Percentiles rank a stretch among this genome's conserved stretches.
phyloP scores from a whole-genome alignment of 768 basidiomycete genomes.

The Suillus alpinus region DNA sequence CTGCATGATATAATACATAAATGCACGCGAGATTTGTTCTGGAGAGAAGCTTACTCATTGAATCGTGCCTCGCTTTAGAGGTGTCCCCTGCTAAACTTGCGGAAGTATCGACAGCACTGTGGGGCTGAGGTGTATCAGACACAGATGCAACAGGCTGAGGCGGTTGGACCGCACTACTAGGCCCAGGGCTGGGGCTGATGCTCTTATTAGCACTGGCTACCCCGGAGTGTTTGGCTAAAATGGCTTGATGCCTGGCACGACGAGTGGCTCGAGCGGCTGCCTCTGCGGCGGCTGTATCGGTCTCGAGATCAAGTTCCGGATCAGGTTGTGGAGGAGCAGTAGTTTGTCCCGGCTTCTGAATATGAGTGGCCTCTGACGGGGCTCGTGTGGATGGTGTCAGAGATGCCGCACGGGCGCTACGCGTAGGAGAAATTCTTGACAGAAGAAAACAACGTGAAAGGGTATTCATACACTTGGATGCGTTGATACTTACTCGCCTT shows the following conservation, averaged over 20 bases:
- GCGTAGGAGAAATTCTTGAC: constrained; percentile 63
- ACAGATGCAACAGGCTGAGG: constrained; percentile 53
- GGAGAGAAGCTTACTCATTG: constrained; percentile 17
- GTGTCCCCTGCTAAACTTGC: constrained; percentile 14
- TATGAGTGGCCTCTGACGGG: constrained; percentile 14
- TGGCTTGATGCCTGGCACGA: constrained; percentile 70
- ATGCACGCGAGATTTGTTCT: background rate
- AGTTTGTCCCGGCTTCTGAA: constrained; percentile 10
- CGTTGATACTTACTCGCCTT: constrained; percentile 82
- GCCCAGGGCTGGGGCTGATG: constrained; percentile 55
- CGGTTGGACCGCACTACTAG: constrained; percentile 75
- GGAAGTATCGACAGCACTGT: constrained; percentile 41
- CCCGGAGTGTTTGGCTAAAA: constrained; percentile 72
- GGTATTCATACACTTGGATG: background rate
- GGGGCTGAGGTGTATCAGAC: constrained; percentile 64
- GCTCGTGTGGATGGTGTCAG: constrained; percentile 24
- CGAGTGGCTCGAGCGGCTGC: constrained; percentile 67
- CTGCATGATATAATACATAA: constrained; percentile 26
- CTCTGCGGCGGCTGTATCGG: constrained; percentile 47
- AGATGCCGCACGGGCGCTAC: constrained; percentile 26
- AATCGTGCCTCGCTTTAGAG: constrained; percentile 16
- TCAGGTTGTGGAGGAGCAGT: constrained; percentile 30
- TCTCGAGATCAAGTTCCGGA: constrained; percentile 50
- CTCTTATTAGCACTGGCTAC: constrained; percentile 41
- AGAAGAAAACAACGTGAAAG: constrained; percentile 12